Evolutionary conservation across 495 filamentous ascomycete genomes (phyloP).

Genomic region (Aspergillus haitiensis): DNA sequence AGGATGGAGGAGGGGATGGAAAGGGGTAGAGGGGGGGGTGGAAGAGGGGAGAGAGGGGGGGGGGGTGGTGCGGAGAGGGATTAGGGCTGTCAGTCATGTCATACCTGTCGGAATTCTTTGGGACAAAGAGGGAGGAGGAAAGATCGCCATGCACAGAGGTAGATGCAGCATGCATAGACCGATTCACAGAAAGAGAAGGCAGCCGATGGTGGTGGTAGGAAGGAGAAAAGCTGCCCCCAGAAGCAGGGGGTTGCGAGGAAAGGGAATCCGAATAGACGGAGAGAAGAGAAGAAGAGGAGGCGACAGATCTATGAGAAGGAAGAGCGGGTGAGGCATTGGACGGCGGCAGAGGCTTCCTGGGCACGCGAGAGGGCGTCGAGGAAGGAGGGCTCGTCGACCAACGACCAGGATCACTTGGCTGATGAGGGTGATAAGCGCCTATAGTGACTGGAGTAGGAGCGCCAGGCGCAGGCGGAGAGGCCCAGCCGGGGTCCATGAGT

Average conservation of each 20-base stretch:
- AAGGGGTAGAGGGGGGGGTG: conserved; percentile 7
- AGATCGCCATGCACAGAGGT: conserved; percentile 36
- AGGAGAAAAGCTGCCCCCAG: conserved; percentile 12
- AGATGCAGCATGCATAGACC: conserved; percentile 16
- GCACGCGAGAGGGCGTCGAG: conserved; percentile 24
- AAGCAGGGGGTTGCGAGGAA: conserved; percentile 21
- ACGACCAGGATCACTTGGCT: conserved; percentile 2
- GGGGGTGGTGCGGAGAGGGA: conserved; percentile 22
- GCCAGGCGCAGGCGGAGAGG: conserved; percentile 31
- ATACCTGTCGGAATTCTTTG: conserved; percentile 48
- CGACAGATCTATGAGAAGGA: conserved; percentile 28
- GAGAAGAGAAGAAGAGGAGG: conserved; percentile 23
- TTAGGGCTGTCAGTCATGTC: conserved; percentile 22
- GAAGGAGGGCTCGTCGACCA: conserved; percentile 23
- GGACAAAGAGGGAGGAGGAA: conserved; percentile 36
- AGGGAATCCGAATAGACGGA: conserved; percentile 30
- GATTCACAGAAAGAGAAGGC: conserved; percentile 14
- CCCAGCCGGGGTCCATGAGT: conserved; percentile 27
- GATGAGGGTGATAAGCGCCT: conserved; percentile 18
- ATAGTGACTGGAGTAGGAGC: conserved; percentile 19
- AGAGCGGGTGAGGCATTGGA: conserved; percentile 31
- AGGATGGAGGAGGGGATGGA: conserved; percentile 11
- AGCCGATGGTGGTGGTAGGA: conserved; percentile 4
- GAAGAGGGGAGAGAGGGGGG: conserved; percentile 18
- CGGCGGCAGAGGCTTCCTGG: conserved; percentile 41